Evolutionary conservation across 1,284 basidiomycete species (phyloP).

Genomic region (Rugosomyces carneus): DNA sequence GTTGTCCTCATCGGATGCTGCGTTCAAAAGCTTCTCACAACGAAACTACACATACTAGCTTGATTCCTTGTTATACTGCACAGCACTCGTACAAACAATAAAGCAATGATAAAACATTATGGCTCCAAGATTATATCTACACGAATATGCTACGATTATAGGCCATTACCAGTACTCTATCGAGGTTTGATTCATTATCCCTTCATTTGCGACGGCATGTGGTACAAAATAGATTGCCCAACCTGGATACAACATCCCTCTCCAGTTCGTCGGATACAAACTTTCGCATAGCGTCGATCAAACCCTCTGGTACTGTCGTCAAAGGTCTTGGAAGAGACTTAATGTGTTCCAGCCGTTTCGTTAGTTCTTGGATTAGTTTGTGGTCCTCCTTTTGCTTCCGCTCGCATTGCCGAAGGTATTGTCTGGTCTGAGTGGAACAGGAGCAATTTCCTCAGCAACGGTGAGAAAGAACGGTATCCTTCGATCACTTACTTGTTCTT

Average conservation of each 20-base stretch:
- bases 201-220: neutral
- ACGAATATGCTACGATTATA: neutral
- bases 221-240: neutral
- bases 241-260: neutral
- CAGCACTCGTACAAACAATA: no score
- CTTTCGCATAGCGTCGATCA: neutral
- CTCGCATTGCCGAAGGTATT: constrained; percentile 1
- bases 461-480: neutral
- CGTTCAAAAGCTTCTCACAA: no score
- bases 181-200: neutral
- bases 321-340: constrained; percentile 5
- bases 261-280: neutral
- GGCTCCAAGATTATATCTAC: no score
- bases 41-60: no score
- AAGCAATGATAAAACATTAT: no score
- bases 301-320: neutral
- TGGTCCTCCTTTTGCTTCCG: constrained; percentile 3
- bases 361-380: constrained; percentile 1
- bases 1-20: no score
- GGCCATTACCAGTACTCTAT: neutral
- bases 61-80: no score
- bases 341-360: neutral
- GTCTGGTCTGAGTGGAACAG: constrained; percentile 1
- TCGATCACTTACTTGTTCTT: constrained; percentile 1
- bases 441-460: neutral